These are phyloP conservation scores for Dactylellina leptospora DNA, from an alignment of 2,329 filamentous ascomycete species.

Conservation along the genomic window DNA sequence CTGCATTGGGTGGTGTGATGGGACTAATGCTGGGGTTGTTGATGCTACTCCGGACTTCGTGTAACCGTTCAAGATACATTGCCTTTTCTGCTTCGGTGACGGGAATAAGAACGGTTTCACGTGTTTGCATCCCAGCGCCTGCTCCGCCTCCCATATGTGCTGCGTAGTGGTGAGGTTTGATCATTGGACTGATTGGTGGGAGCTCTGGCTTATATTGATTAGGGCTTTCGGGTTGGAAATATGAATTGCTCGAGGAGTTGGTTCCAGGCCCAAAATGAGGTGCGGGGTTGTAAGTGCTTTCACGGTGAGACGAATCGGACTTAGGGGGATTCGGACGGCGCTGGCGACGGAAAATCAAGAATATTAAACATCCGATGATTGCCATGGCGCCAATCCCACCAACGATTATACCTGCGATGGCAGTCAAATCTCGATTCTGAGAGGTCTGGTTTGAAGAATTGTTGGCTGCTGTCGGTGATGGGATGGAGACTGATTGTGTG, in stretches of 20 bases:
- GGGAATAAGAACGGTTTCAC: conserved; percentile 36
- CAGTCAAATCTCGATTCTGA: conserved; percentile 62
- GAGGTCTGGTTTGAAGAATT: background rate
- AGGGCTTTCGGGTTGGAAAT: conserved; percentile 18
- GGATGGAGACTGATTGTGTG: background rate
- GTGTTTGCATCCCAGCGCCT: conserved; percentile 16
- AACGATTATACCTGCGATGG: conserved; percentile 70
- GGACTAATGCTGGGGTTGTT: conserved; percentile 28
- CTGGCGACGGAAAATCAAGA: conserved; percentile 46
- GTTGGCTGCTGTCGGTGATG: background rate
- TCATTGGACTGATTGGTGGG: conserved; percentile 23
- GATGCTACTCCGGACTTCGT: conserved; percentile 20
- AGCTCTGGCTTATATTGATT: conserved; percentile 20
- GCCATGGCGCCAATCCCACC: conserved; percentile 64
- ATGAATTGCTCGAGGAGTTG: conserved; percentile 8
- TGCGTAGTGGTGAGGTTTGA: conserved; percentile 21
- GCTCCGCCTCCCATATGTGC: background rate
- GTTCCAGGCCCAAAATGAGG: background rate
- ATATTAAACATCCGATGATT: conserved; percentile 62
- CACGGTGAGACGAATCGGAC: background rate
- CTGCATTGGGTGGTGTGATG: conserved; percentile 11
- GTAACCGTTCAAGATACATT: conserved; percentile 34
- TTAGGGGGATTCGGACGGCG: background rate
- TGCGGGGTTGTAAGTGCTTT: background rate
- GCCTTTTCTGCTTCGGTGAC: conserved; percentile 36